Evolutionary conservation across 257 asterid genomes (phyloP), one percentile per base, ranked within the genome.

Genomic region (Apocynum venetum): DNA sequence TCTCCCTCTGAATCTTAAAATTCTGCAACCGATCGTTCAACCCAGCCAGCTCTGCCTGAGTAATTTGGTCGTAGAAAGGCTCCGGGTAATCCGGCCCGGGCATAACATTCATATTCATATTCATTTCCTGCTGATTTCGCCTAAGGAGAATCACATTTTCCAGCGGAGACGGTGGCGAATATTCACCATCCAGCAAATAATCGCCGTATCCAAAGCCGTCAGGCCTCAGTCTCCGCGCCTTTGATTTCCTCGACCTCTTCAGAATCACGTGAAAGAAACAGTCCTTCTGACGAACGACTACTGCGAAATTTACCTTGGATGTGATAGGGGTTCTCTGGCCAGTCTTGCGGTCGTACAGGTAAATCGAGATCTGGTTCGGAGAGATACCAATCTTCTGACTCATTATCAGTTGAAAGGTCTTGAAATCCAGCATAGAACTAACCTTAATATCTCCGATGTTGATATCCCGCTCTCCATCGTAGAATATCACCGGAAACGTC

Each of bases 321-420:
- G 97, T 95, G 68, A 95, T 78, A 52, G 97, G 99, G 5, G 85
- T 84, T 69, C 84, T 79, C 70, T 93, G 86, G 12, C 92, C 96
- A 19, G 86, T 88, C 67, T 85, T 93, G 43, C 77, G 56, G 35
- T 79, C 66, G 75, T 87, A 84, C 44, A 91, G 87, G 82, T 95
- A 95, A 65, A 91, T 93, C 4, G 97, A 90, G 83, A 95, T 91
- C 78, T 93, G 96, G 65, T 93, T 95, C 14, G 98, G 98, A 31
- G 97, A 92, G 36, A 95, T 89, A 71, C 99, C 99, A 74, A 95
- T 95, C 80, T 83, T 89, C 80, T 87, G 90, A 85, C 96, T 89
- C 6, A 95, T 64, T 90, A 90, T 91, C 55, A 76, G 83, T 74
- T 95, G 97, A 72, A 95, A 93, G 13, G 91, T 86, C 84, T 95